Conservation (phyloP, 176 grass and related monocot species). For the Tillandsia leiboldiana region DNA sequence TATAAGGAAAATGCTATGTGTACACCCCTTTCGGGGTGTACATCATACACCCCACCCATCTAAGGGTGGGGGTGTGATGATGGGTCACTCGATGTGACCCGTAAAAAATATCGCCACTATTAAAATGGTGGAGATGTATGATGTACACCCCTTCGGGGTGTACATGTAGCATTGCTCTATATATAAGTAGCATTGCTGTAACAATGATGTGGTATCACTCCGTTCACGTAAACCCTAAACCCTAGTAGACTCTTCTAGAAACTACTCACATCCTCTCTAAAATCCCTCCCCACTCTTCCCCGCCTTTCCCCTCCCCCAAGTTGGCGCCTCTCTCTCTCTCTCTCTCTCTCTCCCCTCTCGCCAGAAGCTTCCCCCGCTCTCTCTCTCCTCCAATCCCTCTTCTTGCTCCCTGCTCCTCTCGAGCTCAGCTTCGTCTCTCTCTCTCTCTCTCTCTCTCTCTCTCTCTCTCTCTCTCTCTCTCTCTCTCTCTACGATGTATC, state of each 20-base stretch:
- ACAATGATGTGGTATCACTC: background rate
- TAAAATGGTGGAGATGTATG: too few relatives aligned
- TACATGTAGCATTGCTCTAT: too few relatives aligned
- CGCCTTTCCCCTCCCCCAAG: conserved; percentile 12
- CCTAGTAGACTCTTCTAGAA: conserved; percentile 70
- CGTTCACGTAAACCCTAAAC: conserved; percentile 52
- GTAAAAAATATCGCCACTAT: too few relatives aligned
- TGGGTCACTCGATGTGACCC: too few relatives aligned
- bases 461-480: conserved; percentile 9
- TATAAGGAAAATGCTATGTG: too few relatives aligned
- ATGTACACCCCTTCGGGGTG: too few relatives aligned
- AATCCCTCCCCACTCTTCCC: conserved; percentile 12
- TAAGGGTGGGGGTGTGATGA: too few relatives aligned
- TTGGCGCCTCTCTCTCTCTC: conserved; percentile 15
- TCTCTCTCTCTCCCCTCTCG: conserved; percentile 3
- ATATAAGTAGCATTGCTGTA: too few relatives aligned
- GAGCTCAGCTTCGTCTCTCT: background rate
- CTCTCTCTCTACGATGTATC: conserved; percentile 43
- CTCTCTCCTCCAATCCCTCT: conserved; percentile 1
- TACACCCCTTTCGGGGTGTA: too few relatives aligned
- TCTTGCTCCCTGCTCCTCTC: conserved; percentile 14
- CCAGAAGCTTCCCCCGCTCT: background rate
- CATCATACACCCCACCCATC: too few relatives aligned
- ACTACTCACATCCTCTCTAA: conserved; percentile 33
- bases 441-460: conserved; percentile 10